Conservation (phyloP, 148 eudicot genomes). For the Euryodendron excelsum region DNA sequence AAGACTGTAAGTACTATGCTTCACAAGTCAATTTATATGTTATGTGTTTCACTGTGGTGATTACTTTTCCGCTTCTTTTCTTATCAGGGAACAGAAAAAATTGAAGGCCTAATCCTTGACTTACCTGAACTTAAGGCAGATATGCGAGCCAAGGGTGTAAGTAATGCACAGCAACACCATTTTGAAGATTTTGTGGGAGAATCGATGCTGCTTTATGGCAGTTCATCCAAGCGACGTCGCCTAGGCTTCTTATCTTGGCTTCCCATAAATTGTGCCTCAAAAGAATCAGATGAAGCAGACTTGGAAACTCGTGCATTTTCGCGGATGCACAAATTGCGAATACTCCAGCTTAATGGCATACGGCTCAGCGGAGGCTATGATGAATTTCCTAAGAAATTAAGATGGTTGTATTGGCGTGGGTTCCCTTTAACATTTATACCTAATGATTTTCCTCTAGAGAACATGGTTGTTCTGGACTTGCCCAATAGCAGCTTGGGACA, state of each 20-base stretch:
- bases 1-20: neutral
- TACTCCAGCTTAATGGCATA: neutral
- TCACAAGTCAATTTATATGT: neutral
- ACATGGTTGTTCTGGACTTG: slow-evolving; percentile 15
- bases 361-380: neutral
- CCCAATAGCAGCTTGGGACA: neutral
- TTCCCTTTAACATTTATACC: slow-evolving; percentile 1
- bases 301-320: slow-evolving; percentile 4
- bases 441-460: neutral
- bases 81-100: neutral
- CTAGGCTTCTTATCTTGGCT: neutral
- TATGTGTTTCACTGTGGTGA: neutral
- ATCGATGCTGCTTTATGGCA: neutral
- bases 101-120: neutral
- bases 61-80: neutral
- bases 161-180: neutral
- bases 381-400: neutral
- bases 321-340: slow-evolving; percentile 3
- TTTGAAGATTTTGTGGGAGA: neutral
- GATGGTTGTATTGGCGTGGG: slow-evolving; percentile 2
- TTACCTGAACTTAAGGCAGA: neutral
- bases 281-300: neutral
- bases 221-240: neutral
- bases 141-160: neutral
- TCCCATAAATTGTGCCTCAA: neutral